Evolutionary conservation across 805 yeast species (phyloP).

Genomic region (Komagataella pseudopastoris): DNA sequence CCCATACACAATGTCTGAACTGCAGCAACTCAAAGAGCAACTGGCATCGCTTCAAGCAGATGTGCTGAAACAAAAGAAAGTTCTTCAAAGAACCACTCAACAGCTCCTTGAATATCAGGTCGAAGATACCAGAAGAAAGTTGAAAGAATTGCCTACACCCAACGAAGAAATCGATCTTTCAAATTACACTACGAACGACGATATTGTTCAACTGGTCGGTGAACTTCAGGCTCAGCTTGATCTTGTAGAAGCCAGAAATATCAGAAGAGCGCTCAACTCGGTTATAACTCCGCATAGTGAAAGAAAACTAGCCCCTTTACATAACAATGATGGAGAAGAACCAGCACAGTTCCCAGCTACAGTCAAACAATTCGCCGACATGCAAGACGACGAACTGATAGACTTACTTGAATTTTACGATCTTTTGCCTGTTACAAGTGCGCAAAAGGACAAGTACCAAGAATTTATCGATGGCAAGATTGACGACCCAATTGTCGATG

Average conservation of each 20-base stretch:
- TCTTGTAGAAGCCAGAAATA: constrained; percentile 60
- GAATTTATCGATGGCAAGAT: constrained; percentile 39
- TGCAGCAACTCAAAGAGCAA: constrained; percentile 21
- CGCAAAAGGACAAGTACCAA: constrained; percentile 36
- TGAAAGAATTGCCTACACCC: constrained; percentile 10
- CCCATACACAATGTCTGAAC: neutral
- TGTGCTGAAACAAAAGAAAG: constrained; percentile 50
- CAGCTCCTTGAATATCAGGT: constrained; percentile 63
- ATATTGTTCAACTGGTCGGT: constrained; percentile 73
- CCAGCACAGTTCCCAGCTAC: constrained; percentile 53
- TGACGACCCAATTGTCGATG: constrained; percentile 22
- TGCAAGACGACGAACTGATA: constrained; percentile 32
- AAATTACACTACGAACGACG: constrained; percentile 70
- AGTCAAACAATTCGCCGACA: constrained; percentile 32
- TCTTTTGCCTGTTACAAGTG: constrained; percentile 48
- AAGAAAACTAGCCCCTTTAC: constrained; percentile 48
- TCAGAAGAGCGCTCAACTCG: constrained; percentile 58
- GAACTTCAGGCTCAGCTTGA: constrained; percentile 86
- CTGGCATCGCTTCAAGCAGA: constrained; percentile 36
- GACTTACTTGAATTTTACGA: constrained; percentile 64
- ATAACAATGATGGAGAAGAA: constrained; percentile 68
- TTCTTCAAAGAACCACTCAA: constrained; percentile 69
- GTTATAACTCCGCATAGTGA: constrained; percentile 22
- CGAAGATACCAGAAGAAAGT: constrained; percentile 25
- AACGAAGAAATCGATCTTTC: constrained; percentile 23